These are phyloP conservation scores for Solanum paucissectum DNA, from an alignment of 257 asterid species.

Conservation along the genomic window DNA sequence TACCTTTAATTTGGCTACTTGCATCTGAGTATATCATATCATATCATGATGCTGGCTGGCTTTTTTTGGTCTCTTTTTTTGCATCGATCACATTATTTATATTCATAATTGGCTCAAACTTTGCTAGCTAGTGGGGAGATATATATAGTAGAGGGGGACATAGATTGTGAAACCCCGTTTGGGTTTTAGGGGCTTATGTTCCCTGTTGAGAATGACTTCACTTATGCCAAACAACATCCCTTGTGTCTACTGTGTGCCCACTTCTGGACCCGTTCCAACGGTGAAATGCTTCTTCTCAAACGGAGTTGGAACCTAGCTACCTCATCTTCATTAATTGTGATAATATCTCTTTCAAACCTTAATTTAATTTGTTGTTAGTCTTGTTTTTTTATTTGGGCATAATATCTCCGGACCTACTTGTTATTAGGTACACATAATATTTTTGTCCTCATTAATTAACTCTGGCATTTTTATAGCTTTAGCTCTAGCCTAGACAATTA, in stretches of 20 bases:
- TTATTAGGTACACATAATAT: neutral
- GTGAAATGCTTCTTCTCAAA: neutral
- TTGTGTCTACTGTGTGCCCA: neutral
- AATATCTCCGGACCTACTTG: neutral
- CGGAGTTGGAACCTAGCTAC: neutral
- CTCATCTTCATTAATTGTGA: neutral
- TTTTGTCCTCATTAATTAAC: neutral
- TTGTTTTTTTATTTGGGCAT: neutral
- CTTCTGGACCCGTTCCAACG: conserved; percentile 2
- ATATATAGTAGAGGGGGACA: neutral
- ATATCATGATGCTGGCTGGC: neutral
- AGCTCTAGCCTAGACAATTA: neutral
- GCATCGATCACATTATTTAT: neutral
- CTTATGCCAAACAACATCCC: neutral
- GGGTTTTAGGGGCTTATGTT: neutral
- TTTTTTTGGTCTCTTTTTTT: neutral
- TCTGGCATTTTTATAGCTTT: neutral
- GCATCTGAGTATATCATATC: neutral
- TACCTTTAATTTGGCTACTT: neutral
- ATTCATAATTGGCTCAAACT: neutral
- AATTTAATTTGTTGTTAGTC: neutral
- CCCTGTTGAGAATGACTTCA: conserved; percentile 13
- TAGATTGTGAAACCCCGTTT: conserved; percentile 2
- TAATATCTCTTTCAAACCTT: neutral
- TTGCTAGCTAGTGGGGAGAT: neutral